Evolutionary conservation across 306 rosid genomes (phyloP), one percentile per base, ranked within the genome.

Genomic region (Trifolium pratense): DNA sequence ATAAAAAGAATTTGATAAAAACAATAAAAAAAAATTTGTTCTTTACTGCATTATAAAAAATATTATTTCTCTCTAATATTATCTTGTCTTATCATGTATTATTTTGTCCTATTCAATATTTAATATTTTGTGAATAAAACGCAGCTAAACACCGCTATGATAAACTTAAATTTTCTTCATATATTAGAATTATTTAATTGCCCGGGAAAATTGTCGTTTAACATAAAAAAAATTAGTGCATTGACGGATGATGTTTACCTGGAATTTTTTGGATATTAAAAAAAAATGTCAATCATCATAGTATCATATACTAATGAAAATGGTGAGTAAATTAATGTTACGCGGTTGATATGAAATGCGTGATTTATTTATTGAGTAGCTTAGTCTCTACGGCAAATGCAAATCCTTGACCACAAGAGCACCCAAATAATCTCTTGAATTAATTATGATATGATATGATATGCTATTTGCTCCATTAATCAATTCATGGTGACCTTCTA

Each of bases 401-500:
- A 12, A 56, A 56, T 56, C 8, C 16, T 56, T 56, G 62, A 56
- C 34, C 32, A 1, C 62, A 21, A 55, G 61, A 55, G 9, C 15
- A 49, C 62, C 36, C 7, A 11, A 5, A 56, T 23, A 3, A 51
- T 51, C 57, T 51, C 57, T 51, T 8, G 10, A 23, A 10, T 56
- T 56, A 56, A 56, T 56, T 23, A 56, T 55, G 14, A 7, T 55
- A 56, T 36, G 37, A 6, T 36, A 36, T 36, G 25, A 21, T 21
- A 21, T 21, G 25, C 25, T 21, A 21, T 21, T 21, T 36, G 39
- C 39, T 36, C 17, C n/a, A n/a, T n/a, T n/a, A 17, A 57, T 57
- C 34, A 56, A 56, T 23, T 57, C 63, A 57, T 57, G 63, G 9
- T 23, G 36, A 57, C 63, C 63, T 53, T 20, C 60, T 57, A 57